Evolutionary conservation across 768 basidiomycete genomes (phyloP).

Genomic region (Grammothele lineata): DNA sequence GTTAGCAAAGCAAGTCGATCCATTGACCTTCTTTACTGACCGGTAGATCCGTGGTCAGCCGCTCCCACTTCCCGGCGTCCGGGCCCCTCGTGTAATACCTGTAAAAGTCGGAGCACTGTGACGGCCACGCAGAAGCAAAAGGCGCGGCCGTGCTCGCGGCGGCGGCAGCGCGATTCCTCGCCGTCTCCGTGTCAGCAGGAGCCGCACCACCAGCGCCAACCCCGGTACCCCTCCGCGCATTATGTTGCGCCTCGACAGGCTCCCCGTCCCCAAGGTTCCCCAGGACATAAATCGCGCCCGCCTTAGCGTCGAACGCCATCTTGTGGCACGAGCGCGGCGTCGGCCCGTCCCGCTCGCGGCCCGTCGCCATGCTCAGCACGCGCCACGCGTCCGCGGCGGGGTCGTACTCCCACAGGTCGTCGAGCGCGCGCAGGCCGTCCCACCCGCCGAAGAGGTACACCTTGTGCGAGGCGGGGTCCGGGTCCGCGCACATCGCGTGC

Average conservation of each 20-base stretch:
- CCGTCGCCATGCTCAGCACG: constrained; percentile 51
- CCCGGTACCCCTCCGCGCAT: neutral
- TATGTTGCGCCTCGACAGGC: neutral
- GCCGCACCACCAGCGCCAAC: neutral
- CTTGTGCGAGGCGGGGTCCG: constrained; percentile 38
- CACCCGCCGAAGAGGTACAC: constrained; percentile 81
- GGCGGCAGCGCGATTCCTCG: neutral
- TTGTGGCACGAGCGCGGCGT: constrained; percentile 74
- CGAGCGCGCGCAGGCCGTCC: constrained; percentile 66
- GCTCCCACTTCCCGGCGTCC: constrained; percentile 67
- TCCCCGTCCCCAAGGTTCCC: constrained; percentile 63
- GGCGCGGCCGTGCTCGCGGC: neutral
- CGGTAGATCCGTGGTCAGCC: constrained; percentile 62
- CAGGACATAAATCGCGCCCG: constrained; percentile 68
- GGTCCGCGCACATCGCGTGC: constrained; percentile 79
- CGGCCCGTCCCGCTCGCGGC: constrained; percentile 59
- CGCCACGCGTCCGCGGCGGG: constrained; percentile 59
- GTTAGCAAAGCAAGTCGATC: no score
- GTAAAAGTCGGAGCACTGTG: constrained; percentile 68
- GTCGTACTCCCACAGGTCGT: constrained; percentile 77
- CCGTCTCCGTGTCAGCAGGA: neutral
- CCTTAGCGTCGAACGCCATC: constrained; percentile 74
- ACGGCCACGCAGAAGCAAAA: constrained; percentile 7
- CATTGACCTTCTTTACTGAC: no score
- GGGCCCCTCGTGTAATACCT: constrained; percentile 64